Evolutionary conservation across 345 rosid genomes (phyloP).

Genomic region (Erysimum cheiranthoides): DNA sequence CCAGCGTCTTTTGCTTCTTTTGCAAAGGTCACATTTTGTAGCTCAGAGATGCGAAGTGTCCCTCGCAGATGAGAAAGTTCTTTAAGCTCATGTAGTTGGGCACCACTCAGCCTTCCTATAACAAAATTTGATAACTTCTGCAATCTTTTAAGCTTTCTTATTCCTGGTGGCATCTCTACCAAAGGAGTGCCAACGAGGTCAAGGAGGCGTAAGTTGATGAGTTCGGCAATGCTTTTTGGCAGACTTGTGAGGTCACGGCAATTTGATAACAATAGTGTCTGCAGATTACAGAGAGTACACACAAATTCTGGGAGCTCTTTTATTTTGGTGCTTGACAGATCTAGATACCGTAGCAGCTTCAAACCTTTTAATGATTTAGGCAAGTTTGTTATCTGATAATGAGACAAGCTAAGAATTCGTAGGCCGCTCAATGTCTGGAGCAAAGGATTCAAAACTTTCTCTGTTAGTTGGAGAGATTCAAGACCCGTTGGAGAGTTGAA

Average conservation of each 20-base stretch:
- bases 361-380: slow-evolving; percentile 43
- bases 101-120: slow-evolving; percentile 39
- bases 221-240: slow-evolving; percentile 47
- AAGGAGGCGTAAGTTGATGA: slow-evolving; percentile 50
- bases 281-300: slow-evolving; percentile 47
- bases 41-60: slow-evolving; percentile 49
- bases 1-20: slow-evolving; percentile 47
- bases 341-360: slow-evolving; percentile 47
- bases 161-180: slow-evolving; percentile 50
- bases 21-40: slow-evolving; percentile 42
- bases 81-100: slow-evolving; percentile 45
- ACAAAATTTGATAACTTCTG: slow-evolving; percentile 47
- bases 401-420: slow-evolving; percentile 46
- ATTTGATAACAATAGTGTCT: slow-evolving; percentile 40
- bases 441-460: slow-evolving; percentile 35
- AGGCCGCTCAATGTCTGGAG: slow-evolving; percentile 34
- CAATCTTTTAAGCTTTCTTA: slow-evolving; percentile 42
- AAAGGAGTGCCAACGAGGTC: slow-evolving; percentile 38
- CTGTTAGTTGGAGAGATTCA: slow-evolving; percentile 44
- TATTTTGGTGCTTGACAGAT: slow-evolving; percentile 45
- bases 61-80: slow-evolving; percentile 42
- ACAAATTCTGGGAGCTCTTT: slow-evolving; percentile 45
- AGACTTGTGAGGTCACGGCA: slow-evolving; percentile 41
- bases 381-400: slow-evolving; percentile 42
- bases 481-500: slow-evolving; percentile 41